phyloP scores from a whole-genome alignment of 2,329 filamentous ascomycete genomes.

The Penicillium sp. region DNA sequence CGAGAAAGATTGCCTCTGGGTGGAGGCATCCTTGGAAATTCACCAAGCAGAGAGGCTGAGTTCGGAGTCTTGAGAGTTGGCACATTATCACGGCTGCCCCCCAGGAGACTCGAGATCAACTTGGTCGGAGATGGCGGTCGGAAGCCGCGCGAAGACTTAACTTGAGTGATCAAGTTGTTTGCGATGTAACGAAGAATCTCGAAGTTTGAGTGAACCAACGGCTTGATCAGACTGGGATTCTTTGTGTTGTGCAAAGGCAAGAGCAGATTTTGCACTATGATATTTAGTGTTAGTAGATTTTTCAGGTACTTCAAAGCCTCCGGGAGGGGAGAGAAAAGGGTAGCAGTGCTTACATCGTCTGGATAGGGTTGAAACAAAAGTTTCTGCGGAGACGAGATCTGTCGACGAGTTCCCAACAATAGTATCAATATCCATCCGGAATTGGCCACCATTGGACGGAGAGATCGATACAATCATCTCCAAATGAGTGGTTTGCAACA shows the following conservation, averaged over 20 bases:
- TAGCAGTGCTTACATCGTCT: constrained; percentile 68
- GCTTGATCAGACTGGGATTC: constrained; percentile 46
- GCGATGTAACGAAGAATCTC: constrained; percentile 68
- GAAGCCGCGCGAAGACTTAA: constrained; percentile 55
- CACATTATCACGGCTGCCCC: constrained; percentile 46
- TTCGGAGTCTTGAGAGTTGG: constrained; percentile 32
- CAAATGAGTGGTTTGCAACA: constrained; percentile 31
- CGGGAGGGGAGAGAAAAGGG: no score
- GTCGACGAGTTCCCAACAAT: constrained; percentile 64
- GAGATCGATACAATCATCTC: constrained; percentile 60
- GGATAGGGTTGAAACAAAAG: constrained; percentile 69
- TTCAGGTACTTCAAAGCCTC: no score
- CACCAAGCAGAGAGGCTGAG: constrained; percentile 36
- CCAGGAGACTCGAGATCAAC: constrained; percentile 75
- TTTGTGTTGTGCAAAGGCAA: constrained; percentile 62
- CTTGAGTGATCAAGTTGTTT: constrained; percentile 57
- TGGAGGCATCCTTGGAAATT: constrained; percentile 42
- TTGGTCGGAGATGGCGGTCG: constrained; percentile 84
- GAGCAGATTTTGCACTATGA: constrained; percentile 63
- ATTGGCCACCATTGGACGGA: constrained; percentile 58
- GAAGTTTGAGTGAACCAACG: constrained; percentile 69
- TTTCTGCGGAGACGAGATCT: constrained; percentile 66
- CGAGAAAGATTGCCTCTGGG: constrained; percentile 35
- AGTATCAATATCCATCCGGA: constrained; percentile 55
- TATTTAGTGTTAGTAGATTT: constrained; percentile 10